Base-by-base conservation (phyloP, 352 stramenopile genomes). In the Phytopythium delawarense region DNA sequence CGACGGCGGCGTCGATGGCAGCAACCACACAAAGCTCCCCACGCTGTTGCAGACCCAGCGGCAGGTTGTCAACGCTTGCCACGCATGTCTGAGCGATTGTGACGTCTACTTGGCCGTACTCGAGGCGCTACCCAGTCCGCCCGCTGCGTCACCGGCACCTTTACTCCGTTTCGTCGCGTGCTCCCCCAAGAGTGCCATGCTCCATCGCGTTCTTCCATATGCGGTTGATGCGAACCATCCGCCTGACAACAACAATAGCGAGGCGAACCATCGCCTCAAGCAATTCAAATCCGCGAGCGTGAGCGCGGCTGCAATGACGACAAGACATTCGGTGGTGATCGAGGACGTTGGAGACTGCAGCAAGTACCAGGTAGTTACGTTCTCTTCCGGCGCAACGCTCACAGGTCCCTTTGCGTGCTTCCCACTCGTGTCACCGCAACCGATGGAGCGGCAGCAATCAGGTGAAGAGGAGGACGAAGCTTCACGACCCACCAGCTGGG, bases 51-150 rank as follows among this genome's bases (percentile, higher is more conserved):
- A 94, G 57, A 56, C 75, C 0, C 81, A 92, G 48, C 74, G 81
- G 7, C 73, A 79, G 25, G 68, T 92, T 32, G 62, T 91, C 2
- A 77, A 87, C 35, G 69, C 68, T 13, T 72, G 82, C 9, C 70
- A 88, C 46, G 48, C 62, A 18, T 92, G 82, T 61, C 64, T 94
- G 34, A 80, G 62, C 40, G 81, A 91, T 35, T 89, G 77, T 37
- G 84, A 92, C 55, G 51, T 91, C 44, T 94, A 94, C 64, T 37
- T 94, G 12, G 81, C 67, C 1, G 78, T 91, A 66, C 72, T 77
- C 42, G 81, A 94, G 44, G 49, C 64, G 2, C 66, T 90, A n/a
- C 77, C 81, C 2, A 74, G 73, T 45, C 78, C 69, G 0, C 62
- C 64, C 15, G 48, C 52, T 15, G 57, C 64, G 1, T 73, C 68